Base-by-base conservation (phyloP, 2,329 filamentous ascomycete genomes). In the Botrytis elliptica region DNA sequence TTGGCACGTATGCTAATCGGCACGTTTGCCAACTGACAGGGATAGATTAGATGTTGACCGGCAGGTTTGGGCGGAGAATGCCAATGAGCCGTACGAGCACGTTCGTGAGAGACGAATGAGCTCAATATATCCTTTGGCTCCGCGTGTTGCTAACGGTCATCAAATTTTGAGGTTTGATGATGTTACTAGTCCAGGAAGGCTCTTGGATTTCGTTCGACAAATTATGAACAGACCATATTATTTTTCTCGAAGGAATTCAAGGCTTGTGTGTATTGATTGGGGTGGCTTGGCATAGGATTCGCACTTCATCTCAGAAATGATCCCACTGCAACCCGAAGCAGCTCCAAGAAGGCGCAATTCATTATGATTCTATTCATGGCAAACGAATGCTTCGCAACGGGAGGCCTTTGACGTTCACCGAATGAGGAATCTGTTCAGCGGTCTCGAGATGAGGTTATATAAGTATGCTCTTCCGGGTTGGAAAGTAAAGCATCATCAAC, bases 271-370 rank as follows among this genome's bases (percentile, higher is more conserved):
- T 40, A 2, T 12, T 49, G 29, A 72, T 52, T 68, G 29, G 49
- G 40, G 29, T 49, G 40, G 49, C 52, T 68, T 72, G 70, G 40
- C 52, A 68, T 72, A 68, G 70, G 63, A 72, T 72, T 68, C 44
- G 22, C 22, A 25, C 29, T 59, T 68, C 46, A 72, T 60, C 49
- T 72, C 33, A n/a, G 10, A 42, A 22, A 60, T 49, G 49, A 72
- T 68, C 63, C 70, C 63, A 60, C 29, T 72, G 70, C 25, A 46
- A 60, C 70, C 20, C 40, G 18, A 22, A 60, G 22, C 9, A 42
- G 9, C 46, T 72, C 44, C 62, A 72, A 25, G 70, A 72, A 72
- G 49, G 63, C 49, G 63, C 38, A 68, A 46, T 40, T 42, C 49
- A n/a, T 60, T 18, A 68, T 60, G 63, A 46, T 60, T 57, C 70